A percentile compares a stretch with the other conserved stretches of the same genome.
Evolutionary conservation across 164 flowering plant species (phyloP).

Genomic region (Annona cherimola): DNA sequence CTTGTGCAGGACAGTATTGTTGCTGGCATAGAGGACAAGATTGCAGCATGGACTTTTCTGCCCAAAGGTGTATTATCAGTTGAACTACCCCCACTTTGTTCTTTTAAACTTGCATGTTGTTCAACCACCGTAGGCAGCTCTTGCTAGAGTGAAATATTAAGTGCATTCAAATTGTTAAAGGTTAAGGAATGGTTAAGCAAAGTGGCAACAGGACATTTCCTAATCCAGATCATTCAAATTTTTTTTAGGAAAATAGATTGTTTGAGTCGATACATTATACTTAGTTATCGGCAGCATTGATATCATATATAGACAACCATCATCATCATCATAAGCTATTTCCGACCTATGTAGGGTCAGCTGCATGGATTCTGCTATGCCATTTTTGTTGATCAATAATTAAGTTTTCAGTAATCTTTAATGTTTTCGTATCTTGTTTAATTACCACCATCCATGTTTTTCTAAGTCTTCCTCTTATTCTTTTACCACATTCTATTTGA

Average conservation of each 20-base stretch:
- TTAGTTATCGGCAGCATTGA: not conserved
- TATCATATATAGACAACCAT: no score
- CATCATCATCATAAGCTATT: no score
- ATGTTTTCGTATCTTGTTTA: no score
- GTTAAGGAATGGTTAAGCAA: not conserved
- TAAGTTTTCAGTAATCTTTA: no score
- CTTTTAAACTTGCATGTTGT: not conserved
- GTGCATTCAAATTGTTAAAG: not conserved
- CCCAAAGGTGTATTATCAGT: slow-evolving; percentile 63
- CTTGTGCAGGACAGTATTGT: slow-evolving; percentile 72
- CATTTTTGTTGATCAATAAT: no score
- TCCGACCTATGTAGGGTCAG: no score
- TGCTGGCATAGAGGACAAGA: slow-evolving; percentile 76
- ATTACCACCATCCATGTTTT: no score
- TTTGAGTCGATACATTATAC: not conserved
- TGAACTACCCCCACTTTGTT: not conserved
- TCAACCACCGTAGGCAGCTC: not conserved
- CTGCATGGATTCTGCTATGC: no score
- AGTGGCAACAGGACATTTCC: not conserved
- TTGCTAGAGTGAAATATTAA: not conserved
- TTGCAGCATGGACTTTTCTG: slow-evolving; percentile 91
- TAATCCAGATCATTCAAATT: not conserved
- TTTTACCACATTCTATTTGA: no score
- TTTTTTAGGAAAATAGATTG: not conserved
- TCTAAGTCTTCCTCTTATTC: no score